phyloP scores from a whole-genome alignment of 2,329 filamentous ascomycete genomes.

The Ophiostoma himal-ulmi region DNA sequence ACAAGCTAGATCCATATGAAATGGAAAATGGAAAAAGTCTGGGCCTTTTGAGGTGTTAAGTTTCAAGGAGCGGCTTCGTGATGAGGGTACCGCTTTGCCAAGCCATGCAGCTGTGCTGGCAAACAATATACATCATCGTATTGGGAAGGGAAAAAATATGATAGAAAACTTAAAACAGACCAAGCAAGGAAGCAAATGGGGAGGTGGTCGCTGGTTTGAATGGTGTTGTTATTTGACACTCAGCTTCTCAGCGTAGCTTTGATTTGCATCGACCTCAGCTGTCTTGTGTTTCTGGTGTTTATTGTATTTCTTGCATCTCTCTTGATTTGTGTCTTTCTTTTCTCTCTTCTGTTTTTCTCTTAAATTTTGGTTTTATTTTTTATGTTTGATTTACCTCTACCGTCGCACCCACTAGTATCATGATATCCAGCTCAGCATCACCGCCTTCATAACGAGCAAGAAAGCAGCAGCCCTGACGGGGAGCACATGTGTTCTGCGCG shows the following conservation, averaged over 20 bases:
- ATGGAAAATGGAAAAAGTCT: not conserved
- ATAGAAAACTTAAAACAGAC: not conserved
- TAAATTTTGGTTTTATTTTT: not conserved
- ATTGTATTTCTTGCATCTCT: not conserved
- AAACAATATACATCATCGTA: not conserved
- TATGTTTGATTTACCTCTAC: not conserved
- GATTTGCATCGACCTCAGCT: not conserved
- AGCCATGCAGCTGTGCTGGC: constrained; percentile 3
- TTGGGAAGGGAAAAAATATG: not conserved
- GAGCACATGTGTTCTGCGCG: not conserved
- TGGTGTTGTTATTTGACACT: not conserved
- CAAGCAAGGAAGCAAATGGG: not conserved
- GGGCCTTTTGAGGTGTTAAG: not conserved
- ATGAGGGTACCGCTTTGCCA: not conserved
- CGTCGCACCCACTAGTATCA: not conserved
- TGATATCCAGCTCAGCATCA: not conserved
- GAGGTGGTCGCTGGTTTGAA: not conserved
- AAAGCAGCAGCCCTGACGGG: not conserved
- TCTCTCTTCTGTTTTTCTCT: not conserved
- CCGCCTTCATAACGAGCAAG: not conserved
- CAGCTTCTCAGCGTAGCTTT: not conserved
- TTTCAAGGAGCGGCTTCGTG: not conserved
- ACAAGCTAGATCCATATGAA: not conserved
- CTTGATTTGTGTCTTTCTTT: too few species aligned
- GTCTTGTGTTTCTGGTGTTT: not conserved